Evolutionary conservation across 177 flowering plant species (phyloP), one percentile per base, ranked within the genome.

Genomic region (Telopea speciosissima): DNA sequence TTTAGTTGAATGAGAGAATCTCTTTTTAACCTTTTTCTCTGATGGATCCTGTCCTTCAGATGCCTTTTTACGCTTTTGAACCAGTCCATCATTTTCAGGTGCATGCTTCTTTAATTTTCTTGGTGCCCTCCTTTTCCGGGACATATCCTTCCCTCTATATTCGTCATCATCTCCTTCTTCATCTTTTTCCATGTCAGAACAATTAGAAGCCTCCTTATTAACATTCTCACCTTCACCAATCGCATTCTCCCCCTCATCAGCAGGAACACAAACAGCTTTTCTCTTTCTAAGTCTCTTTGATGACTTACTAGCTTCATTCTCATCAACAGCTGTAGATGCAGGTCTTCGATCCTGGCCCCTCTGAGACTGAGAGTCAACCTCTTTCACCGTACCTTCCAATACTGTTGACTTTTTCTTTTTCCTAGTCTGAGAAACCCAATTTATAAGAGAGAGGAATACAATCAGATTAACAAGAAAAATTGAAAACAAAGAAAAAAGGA

Each of bases 1-100:
- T 61, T 89, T 79, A 71, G 91, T 88, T 40, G 98, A 80, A 81
- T 84, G 97, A 75, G 92, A 80, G 69, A 94, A 92, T 78, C 80
- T 94, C 76, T 87, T 79, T 64, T 73, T 88, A 17, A 28, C 31
- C 58, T 80, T 72, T 68, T 78, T 74, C 28, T 75, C 65, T 52
- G 69, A 54, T 52, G 80, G 64, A 22, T 82, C 87, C 40, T 78
- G 61, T 71, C 60, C 82, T 72, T 84, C 85, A 40, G 80, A 67
- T n/a, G 72, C 76, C 64, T 74, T 83, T 74, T 82, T 84, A 31
- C 81, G 77, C 76, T 82, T 86, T 65, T 68, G 78, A 75, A 63
- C 79, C 23, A 85, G 72, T 72, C 87, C 85, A 58, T 77, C 91
- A 72, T 79, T 81, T 64, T 79, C 85, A 73, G 73, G 17, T 3